Base-by-base conservation (phyloP, 768 basidiomycete species). In the Lactarius deliciosus region DNA sequence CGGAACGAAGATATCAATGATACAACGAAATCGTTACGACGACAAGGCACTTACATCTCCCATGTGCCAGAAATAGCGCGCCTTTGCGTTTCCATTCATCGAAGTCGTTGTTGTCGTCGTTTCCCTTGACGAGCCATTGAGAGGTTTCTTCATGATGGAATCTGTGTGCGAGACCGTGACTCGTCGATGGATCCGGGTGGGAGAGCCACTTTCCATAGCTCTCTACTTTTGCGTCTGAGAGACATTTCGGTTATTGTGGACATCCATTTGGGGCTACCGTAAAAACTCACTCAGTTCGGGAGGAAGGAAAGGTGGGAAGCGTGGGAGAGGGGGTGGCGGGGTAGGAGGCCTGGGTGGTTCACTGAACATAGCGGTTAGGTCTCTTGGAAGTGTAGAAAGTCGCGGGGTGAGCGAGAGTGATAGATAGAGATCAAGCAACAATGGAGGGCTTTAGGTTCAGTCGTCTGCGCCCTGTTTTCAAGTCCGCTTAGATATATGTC, bases 191-290 rank as follows among this genome's bases (percentile, higher is more conserved):
- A 28, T 68, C 66, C 30, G 62, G 53, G 8, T 53, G 62, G 22
- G 66, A 60, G 28, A 68, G 66, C 66, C 66, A 68, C 18, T 54
- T 54, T 5, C 53, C 47, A 54, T 63, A 63, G 18, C 13, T 7
- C 13, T 30, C 47, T n/a, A 66, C 65, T 40, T 41, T 63, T 30
- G 7, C n/a, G 5, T 32, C 65, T 66, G 32, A 32, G 22, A 2
- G 40, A 54, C 5, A 18, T 22, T 20, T 66, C 22, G 36, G 61
- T 62, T 43, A 50, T 18, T 30, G 3, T 28, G 15, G 15, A 4
- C 5, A 50, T 10, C n/a, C 7, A 13, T 41, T 36, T 9, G 28
- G 2, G 30, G 28, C 11, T 61, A 5, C 11, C 0, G 40, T 9
- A 22, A 30, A 50, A 25, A 43, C 65, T 58, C 3, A 66, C 65